These are phyloP conservation scores for Colletotrichum higginsianum DNA, from an alignment of 2,329 filamentous ascomycete species.

Conservation along the genomic window DNA sequence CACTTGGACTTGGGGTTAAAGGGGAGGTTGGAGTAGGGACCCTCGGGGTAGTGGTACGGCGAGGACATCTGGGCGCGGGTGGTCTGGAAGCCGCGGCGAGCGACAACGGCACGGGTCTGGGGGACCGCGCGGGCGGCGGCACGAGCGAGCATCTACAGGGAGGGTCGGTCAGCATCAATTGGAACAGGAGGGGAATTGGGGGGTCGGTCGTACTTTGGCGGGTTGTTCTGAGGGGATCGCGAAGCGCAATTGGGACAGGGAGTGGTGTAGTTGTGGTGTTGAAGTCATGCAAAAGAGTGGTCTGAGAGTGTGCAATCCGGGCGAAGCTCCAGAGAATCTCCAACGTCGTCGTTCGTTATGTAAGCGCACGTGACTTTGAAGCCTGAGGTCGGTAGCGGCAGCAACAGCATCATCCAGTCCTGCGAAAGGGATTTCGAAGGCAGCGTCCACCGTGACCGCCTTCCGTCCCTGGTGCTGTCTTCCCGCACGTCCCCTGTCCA, in stretches of 20 bases:
- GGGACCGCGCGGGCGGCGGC: constrained; percentile 72
- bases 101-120: constrained; percentile 77
- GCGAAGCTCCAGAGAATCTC: constrained; percentile 39
- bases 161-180: constrained; percentile 58
- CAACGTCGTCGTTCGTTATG: constrained; percentile 4
- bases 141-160: constrained; percentile 84
- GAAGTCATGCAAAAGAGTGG: constrained; percentile 40
- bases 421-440: constrained; percentile 17
- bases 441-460: constrained; percentile 20
- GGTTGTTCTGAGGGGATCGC: constrained; percentile 28
- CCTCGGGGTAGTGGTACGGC: constrained; percentile 99
- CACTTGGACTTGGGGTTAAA: constrained; percentile 95
- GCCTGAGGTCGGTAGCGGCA: neutral
- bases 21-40: constrained; percentile 92
- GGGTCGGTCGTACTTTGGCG: constrained; percentile 30
- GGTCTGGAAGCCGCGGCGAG: constrained; percentile 94
- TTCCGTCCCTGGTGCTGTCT: neutral
- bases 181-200: neutral
- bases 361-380: constrained; percentile 29
- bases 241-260: constrained; percentile 35
- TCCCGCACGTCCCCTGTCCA: neutral
- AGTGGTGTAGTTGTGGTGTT: constrained; percentile 36
- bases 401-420: constrained; percentile 2
- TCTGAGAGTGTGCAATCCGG: constrained; percentile 39
- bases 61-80: constrained; percentile 88